Evolutionary conservation across 805 yeast species (phyloP).

Genomic region (Metschnikowia bowlesiae): DNA sequence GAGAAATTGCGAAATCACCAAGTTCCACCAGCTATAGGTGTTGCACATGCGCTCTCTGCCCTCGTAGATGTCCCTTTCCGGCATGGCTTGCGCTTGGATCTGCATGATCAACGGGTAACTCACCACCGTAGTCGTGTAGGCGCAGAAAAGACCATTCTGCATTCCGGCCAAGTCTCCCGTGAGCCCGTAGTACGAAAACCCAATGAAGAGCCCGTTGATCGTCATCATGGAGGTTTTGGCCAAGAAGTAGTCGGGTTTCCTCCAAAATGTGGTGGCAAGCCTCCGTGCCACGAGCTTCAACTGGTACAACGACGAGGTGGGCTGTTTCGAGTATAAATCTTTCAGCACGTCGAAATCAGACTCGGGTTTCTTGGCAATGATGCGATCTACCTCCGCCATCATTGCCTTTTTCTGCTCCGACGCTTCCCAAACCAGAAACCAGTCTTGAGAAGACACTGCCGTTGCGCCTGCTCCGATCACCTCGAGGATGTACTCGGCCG

Average conservation of each 20-base stretch:
- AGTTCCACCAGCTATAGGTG: constrained; percentile 65
- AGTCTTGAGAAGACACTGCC: constrained; percentile 7
- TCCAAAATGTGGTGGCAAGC: neutral
- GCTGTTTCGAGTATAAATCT: neutral
- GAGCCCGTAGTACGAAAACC: neutral
- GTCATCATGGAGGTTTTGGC: neutral
- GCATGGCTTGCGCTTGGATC: neutral
- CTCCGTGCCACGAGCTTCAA: neutral
- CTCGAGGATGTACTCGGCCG: constrained; percentile 14
- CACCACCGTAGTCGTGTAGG: neutral
- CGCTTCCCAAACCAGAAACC: constrained; percentile 8
- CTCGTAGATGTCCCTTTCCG: constrained; percentile 42
- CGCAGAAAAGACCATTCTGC: neutral
- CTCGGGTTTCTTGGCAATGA: constrained; percentile 1
- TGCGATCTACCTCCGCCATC: constrained; percentile 48
- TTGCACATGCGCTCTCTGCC: constrained; percentile 43
- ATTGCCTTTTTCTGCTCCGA: constrained; percentile 43
- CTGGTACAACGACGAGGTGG: neutral
- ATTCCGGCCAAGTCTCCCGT: neutral
- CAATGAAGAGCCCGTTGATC: neutral
- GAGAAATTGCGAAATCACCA: constrained; percentile 50
- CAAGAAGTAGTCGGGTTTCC: neutral
- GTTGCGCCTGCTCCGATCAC: constrained; percentile 14
- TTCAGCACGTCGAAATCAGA: neutral
- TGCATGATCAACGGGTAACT: neutral